Evolutionary conservation across 495 filamentous ascomycete genomes (phyloP), one percentile per base, ranked within the genome.

Genomic region (Aspergillus sparsus): DNA sequence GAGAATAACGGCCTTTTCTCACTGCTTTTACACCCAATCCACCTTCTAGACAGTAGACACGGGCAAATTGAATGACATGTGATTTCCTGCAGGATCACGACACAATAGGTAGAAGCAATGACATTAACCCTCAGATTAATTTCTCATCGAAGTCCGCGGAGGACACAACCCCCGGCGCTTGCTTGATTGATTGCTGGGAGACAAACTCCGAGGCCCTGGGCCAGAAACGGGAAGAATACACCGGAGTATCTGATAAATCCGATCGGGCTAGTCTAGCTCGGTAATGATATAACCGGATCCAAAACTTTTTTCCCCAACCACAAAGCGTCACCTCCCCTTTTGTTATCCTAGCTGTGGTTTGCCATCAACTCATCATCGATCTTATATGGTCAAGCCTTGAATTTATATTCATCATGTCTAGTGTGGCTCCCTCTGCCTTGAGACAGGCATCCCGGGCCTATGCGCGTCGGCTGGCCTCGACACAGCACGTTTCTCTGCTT

Each of bases 391-490:
- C 55, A 41, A 61, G 62, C 62, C 49, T 58, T 49, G 60, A 46
- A 65, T 21, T 62, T 64, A 69, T 70, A 55, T 65, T 46, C 62
- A 72, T 66, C 66, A 96, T 96, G 91, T 84, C 89, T 57, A 84
- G 81, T 66, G 80, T 89, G 73, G 82, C 87, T 63, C 85, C 89
- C 46, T 80, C 81, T 70, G 86, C 85, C 65, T 78, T 91, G 77
- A 88, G 90, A 78, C 89, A 92, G 80, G 88, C 87, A 50, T 88
- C 90, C 55, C 83, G 88, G 65, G 82, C 88, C 61, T 87, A 83
- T 69, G 80, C 86, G 10, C 80, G 76, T 68, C 81, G 68, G 42
- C 62, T 87, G 50, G 69, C 82, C 27, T 70, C 83, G 13, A 68
- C 68, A 31, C 66, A 66, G 64, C 65, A 77, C 49, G 65, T 74